Evolutionary conservation across 2,329 filamentous ascomycete genomes (phyloP).

Genomic region (Truncatella angustata): DNA sequence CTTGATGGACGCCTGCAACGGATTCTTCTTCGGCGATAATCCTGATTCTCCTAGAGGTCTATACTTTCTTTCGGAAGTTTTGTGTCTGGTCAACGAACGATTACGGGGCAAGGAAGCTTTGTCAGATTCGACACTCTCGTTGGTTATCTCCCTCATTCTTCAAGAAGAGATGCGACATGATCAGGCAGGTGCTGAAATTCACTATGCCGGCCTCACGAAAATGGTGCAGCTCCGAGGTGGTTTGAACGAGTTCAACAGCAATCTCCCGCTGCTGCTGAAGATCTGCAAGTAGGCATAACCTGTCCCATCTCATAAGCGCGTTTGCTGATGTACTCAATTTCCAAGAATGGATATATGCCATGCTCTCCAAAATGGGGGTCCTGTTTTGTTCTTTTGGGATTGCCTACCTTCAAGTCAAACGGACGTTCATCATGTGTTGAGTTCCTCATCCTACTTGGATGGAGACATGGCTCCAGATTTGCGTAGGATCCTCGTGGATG

Average conservation of each 20-base stretch:
- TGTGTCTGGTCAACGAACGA: not conserved
- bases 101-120: not conserved
- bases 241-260: not conserved
- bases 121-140: not conserved
- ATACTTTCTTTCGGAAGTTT: not conserved
- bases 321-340: not conserved
- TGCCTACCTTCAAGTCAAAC: not conserved
- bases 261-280: not conserved
- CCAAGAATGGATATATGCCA: not conserved
- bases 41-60: not conserved
- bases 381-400: not conserved
- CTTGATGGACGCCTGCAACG: slow-evolving; percentile 4
- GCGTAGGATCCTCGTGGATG: not conserved
- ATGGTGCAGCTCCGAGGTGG: slow-evolving; percentile 5
- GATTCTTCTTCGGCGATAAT: not conserved
- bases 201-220: not conserved
- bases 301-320: not conserved
- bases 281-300: slow-evolving; percentile 3
- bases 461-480: not conserved
- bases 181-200: not conserved
- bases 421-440: not conserved
- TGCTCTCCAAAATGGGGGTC: not conserved
- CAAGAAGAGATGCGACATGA: slow-evolving; percentile 5
- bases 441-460: not conserved
- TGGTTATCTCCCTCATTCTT: not conserved